Evolutionary conservation across 495 filamentous ascomycete genomes (phyloP).

Genomic region (Penicillium canariense): DNA sequence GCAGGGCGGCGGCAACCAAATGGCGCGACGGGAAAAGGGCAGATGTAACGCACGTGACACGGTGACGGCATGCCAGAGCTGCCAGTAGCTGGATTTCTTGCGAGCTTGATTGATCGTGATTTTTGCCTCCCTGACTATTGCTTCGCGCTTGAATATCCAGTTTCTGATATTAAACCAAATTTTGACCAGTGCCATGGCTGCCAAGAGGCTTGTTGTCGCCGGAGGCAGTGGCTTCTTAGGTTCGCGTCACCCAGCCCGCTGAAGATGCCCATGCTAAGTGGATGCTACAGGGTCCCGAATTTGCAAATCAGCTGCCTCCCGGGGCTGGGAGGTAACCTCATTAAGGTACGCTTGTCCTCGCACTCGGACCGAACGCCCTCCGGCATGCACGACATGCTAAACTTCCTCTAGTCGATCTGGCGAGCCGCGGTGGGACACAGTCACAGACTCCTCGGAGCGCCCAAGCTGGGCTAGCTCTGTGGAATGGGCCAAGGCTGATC

Average conservation of each 20-base stretch:
- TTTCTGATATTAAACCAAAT: conserved; percentile 39
- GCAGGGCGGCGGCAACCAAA: conserved; percentile 4
- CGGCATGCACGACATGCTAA: conserved; percentile 7
- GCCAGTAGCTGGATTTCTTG: conserved; percentile 12
- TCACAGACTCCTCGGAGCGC: conserved; percentile 68
- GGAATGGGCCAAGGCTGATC: conserved; percentile 82
- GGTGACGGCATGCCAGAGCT: conserved; percentile 24
- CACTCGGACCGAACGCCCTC: background rate
- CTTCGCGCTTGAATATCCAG: conserved; percentile 23
- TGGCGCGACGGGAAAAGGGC: conserved; percentile 11
- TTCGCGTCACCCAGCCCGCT: background rate
- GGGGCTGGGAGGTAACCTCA: conserved; percentile 86
- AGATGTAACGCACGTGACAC: conserved; percentile 18
- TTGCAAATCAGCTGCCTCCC: conserved; percentile 77
- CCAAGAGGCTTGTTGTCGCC: conserved; percentile 79
- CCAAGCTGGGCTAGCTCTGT: conserved; percentile 81
- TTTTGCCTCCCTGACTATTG: background rate
- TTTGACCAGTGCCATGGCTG: conserved; percentile 47
- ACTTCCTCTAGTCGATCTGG: conserved; percentile 69
- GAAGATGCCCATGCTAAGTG: conserved; percentile 11
- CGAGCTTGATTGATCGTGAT: conserved; percentile 3
- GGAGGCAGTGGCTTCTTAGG: conserved; percentile 90
- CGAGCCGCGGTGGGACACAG: conserved; percentile 74
- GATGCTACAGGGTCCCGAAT: conserved; percentile 67
- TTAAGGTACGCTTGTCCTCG: conserved; percentile 66